Conservation (phyloP, 371 early-diverging fungal species). For the Haplosporangium sp. region DNA sequence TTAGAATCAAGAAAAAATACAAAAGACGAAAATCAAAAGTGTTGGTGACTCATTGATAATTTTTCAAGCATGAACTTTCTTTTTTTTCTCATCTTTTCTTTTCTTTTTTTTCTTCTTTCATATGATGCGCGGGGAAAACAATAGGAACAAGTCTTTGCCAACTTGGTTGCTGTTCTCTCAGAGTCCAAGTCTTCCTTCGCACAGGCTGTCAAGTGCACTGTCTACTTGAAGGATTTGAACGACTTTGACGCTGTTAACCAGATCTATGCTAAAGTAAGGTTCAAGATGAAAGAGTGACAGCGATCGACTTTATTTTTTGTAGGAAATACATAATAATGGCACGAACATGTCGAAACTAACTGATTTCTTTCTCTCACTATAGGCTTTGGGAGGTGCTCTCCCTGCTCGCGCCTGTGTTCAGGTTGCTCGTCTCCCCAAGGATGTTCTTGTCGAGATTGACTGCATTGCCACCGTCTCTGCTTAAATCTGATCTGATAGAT, state of each 20-base stretch:
- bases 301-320: too few species aligned
- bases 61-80: not conserved
- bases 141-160: slow-evolving; percentile 76
- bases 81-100: not conserved
- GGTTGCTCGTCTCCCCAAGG: slow-evolving; percentile 91
- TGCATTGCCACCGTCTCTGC: slow-evolving; percentile 72
- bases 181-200: slow-evolving; percentile 80
- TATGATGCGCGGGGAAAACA: not conserved
- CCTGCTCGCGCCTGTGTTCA: slow-evolving; percentile 89
- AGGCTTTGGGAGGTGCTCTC: slow-evolving; percentile 27
- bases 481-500: not conserved
- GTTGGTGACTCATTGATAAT: not conserved
- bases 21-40: not conserved
- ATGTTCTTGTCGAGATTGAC: slow-evolving; percentile 93
- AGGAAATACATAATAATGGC: too few species aligned
- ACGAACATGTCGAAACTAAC: too few species aligned
- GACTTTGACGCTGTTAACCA: slow-evolving; percentile 90
- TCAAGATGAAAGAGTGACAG: not conserved
- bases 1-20: not conserved
- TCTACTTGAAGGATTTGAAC: slow-evolving; percentile 91
- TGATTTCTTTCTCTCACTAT: not conserved
- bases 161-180: slow-evolving; percentile 81
- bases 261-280: slow-evolving; percentile 74
- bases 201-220: slow-evolving; percentile 91
- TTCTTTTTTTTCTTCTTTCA: not conserved